These are phyloP conservation scores for Aspergillus versicolor DNA, from an alignment of 2,329 filamentous ascomycete genomes.

Conservation along the genomic window DNA sequence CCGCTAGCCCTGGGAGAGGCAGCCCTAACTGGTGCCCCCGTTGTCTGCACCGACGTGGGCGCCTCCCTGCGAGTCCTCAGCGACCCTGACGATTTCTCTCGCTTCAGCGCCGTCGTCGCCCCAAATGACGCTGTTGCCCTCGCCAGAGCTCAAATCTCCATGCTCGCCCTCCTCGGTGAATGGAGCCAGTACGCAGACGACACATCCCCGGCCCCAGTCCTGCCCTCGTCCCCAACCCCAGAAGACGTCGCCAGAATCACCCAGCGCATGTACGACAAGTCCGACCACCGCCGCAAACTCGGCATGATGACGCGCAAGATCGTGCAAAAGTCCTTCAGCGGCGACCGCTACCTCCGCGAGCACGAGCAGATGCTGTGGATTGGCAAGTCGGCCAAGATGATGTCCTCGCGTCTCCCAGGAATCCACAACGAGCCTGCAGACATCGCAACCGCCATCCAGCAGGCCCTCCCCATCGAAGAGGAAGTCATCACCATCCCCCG, in stretches of 20 bases:
- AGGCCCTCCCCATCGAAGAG: constrained; percentile 30
- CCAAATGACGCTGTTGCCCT: constrained; percentile 63
- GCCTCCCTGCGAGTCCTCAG: constrained; percentile 43
- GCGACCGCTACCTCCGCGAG: constrained; percentile 60
- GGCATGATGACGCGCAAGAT: constrained; percentile 60
- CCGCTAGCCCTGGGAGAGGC: constrained; percentile 49
- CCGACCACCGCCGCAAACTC: constrained; percentile 54
- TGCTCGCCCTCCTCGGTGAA: constrained; percentile 61
- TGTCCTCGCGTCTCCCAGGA: constrained; percentile 27
- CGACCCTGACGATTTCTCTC: constrained; percentile 45
- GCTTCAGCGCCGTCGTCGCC: constrained; percentile 63
- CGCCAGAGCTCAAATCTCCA: constrained; percentile 61
- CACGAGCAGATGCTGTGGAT: constrained; percentile 63
- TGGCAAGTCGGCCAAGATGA: constrained; percentile 37
- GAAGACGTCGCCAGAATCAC: constrained; percentile 56
- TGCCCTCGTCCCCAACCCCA: constrained; percentile 50
- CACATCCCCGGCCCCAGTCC: constrained; percentile 39
- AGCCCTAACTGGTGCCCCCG: constrained; percentile 46
- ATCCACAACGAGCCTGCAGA: constrained; percentile 26
- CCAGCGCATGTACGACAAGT: constrained; percentile 61
- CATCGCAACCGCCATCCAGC: constrained; percentile 25
- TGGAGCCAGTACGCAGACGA: constrained; percentile 62
- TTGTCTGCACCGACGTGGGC: constrained; percentile 45
- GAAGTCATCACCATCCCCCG: constrained; percentile 37
- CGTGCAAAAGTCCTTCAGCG: constrained; percentile 60